Evolutionary conservation across 768 basidiomycete genomes (phyloP).

Genomic region (Tubosaeta sp.): DNA sequence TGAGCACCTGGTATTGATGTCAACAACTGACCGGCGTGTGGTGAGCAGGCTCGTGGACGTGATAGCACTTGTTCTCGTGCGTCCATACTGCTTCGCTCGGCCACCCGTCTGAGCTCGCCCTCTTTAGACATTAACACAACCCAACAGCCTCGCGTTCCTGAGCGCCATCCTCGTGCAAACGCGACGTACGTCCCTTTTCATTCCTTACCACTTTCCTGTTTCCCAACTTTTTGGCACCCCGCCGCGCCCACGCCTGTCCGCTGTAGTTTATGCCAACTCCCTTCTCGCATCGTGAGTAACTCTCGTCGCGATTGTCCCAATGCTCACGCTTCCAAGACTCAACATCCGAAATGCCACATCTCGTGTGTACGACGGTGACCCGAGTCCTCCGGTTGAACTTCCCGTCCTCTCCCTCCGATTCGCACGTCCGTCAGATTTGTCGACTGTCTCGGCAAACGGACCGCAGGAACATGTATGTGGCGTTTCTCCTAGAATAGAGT

Average conservation of each 20-base stretch:
- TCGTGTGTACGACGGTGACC: slow-evolving; percentile 7
- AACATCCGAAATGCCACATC: slow-evolving; percentile 24
- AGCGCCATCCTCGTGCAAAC: slow-evolving; percentile 23
- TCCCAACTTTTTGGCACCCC: not conserved
- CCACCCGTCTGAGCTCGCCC: too few species aligned
- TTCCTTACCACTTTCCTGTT: not conserved
- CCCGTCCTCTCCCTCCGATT: slow-evolving; percentile 22
- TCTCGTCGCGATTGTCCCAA: too few species aligned
- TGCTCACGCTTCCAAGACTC: slow-evolving; percentile 8
- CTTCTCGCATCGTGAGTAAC: slow-evolving; percentile 25
- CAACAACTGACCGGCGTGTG: not conserved
- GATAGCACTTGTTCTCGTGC: slow-evolving; percentile 22
- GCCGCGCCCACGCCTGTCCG: not conserved
- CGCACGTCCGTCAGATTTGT: slow-evolving; percentile 14
- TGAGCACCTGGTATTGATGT: not conserved
- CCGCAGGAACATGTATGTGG: slow-evolving; percentile 1
- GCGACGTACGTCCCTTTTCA: slow-evolving; percentile 17
- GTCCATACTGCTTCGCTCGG: not conserved
- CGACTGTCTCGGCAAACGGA: not conserved
- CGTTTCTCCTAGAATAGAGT: not conserved
- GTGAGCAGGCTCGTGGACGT: slow-evolving; percentile 21
- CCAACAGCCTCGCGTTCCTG: slow-evolving; percentile 15
- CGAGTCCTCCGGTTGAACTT: slow-evolving; percentile 5
- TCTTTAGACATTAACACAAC: slow-evolving; percentile 17
- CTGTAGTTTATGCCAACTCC: slow-evolving; percentile 29